Evolutionary conservation across 495 filamentous ascomycete species (phyloP).

Genomic region (Penicillium mononematosum): DNA sequence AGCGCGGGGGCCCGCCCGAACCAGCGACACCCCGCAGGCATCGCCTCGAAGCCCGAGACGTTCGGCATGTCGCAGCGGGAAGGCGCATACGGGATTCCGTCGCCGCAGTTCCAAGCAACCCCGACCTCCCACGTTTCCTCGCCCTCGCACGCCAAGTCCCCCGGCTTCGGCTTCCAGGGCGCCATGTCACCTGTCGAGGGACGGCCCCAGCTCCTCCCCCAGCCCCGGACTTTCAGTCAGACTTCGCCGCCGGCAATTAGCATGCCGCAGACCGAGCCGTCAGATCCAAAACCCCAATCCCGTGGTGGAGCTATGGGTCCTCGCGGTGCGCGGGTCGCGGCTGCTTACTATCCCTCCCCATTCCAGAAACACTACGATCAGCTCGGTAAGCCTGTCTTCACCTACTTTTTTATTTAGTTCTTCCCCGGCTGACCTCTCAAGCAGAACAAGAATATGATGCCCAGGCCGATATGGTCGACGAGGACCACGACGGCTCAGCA

Average conservation of each 20-base stretch:
- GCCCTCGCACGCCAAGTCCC: constrained; percentile 67
- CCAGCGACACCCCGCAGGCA: constrained; percentile 65
- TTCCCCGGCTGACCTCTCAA: constrained; percentile 27
- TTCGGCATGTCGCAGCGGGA: constrained; percentile 56
- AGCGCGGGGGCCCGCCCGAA: constrained; percentile 42
- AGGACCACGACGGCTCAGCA: constrained; percentile 68
- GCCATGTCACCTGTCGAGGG: constrained; percentile 65
- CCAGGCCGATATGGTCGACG: constrained; percentile 90
- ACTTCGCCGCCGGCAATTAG: constrained; percentile 42
- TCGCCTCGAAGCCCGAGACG: constrained; percentile 68
- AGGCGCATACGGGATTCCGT: constrained; percentile 48
- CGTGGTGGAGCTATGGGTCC: constrained; percentile 24
- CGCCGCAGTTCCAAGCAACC: constrained; percentile 68
- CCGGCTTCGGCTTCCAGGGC: constrained; percentile 66
- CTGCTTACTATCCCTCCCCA: constrained; percentile 73
- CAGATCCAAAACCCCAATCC: constrained; percentile 35
- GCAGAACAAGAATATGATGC: constrained; percentile 99
- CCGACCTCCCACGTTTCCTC: constrained; percentile 81
- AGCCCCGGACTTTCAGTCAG: constrained; percentile 43
- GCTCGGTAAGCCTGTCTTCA: constrained; percentile 73
- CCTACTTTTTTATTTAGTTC: neutral
- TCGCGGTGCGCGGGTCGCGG: constrained; percentile 37
- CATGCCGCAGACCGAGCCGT: constrained; percentile 41
- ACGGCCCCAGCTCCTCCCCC: constrained; percentile 50
- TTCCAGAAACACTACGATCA: constrained; percentile 96